Base-by-base conservation (phyloP, 2,329 filamentous ascomycete species). In the Magnaporthales sp. region DNA sequence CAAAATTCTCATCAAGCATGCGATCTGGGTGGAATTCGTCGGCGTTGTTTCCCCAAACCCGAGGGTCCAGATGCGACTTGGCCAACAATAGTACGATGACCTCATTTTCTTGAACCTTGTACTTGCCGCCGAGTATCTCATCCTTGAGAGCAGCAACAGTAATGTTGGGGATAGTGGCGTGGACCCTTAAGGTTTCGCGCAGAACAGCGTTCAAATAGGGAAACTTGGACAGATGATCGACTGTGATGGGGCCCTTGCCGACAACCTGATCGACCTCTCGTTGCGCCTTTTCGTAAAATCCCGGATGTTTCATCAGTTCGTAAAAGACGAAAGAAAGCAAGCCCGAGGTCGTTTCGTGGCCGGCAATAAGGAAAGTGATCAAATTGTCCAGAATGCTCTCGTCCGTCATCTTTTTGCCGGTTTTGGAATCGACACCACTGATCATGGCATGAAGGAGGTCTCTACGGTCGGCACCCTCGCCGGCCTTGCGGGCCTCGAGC, bases 1-100 rank as follows among this genome's bases (percentile, higher is more conserved):
- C 80, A 71, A 92, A 92, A 26, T 84, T 81, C 19, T 88, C 89
- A 54, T 91, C 87, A 0, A 89, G 76, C 89, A 92, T 91, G 11
- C 90, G 81, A 73, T 92, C 90, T 0, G 91, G 90, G 66, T 81
- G 82, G 77, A 91, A 93, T 22, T 86, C 83, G 0, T 83, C 74
- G 0, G 88, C 88, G 68, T 91, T 88, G 0, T 84, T 81, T 0
- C 90, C 90, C 64, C 80, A 92, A 0, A 91, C 84, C 1, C 77
- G 77, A 0, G 86, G 87, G 71, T 92, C 89, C 0, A 82, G 73
- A 54, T 92, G 89, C 4, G 85, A 75, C 61, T 82, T 81, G 38
- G 79, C 74, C 1, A 91, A 72, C 1, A 89, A 71, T 9, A 81
- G 71, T 0, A 79, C 68, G 24, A 89, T 75, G 0, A 78, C 67